Evolutionary conservation across 371 early-diverging fungal species (phyloP).

Genomic region (Syncephalastrum monosporum): DNA sequence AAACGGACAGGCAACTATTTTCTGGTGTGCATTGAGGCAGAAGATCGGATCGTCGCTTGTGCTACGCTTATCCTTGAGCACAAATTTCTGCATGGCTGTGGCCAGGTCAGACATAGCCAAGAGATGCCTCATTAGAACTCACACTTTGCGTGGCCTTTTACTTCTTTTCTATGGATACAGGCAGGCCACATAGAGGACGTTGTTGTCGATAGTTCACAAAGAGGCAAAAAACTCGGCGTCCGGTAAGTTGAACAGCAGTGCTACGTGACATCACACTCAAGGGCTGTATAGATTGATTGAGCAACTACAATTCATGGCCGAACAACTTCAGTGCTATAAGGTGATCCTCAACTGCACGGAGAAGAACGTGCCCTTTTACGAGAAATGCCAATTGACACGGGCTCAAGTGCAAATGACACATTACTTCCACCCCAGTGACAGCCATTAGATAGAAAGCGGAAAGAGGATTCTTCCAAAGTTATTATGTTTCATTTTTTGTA

Average conservation of each 20-base stretch:
- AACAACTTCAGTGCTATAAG: slow-evolving; percentile 67
- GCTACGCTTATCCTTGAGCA: slow-evolving; percentile 94
- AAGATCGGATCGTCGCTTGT: slow-evolving; percentile 71
- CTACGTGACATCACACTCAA: neutral
- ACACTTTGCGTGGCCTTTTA: neutral
- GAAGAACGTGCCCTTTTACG: slow-evolving; percentile 89
- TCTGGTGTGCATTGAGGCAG: slow-evolving; percentile 74
- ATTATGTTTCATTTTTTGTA: no score
- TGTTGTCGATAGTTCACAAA: slow-evolving; percentile 84
- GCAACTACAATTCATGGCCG: slow-evolving; percentile 59
- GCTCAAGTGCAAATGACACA: slow-evolving; percentile 87
- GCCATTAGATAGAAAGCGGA: no score
- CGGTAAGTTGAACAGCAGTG: slow-evolving; percentile 13
- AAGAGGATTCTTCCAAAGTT: no score
- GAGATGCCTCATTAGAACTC: neutral
- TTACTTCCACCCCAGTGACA: slow-evolving; percentile 39
- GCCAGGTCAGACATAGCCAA: slow-evolving; percentile 57
- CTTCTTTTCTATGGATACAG: slow-evolving; percentile 17
- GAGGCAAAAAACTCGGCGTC: slow-evolving; percentile 80
- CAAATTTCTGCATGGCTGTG: slow-evolving; percentile 87
- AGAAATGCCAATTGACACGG: slow-evolving; percentile 86
- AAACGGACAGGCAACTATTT: slow-evolving; percentile 62
- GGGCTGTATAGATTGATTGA: slow-evolving; percentile 50
- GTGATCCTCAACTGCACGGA: slow-evolving; percentile 84
- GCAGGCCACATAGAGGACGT: slow-evolving; percentile 87